Evolutionary conservation across 345 rosid genomes (phyloP).

Genomic region (Syzygium aromaticum): DNA sequence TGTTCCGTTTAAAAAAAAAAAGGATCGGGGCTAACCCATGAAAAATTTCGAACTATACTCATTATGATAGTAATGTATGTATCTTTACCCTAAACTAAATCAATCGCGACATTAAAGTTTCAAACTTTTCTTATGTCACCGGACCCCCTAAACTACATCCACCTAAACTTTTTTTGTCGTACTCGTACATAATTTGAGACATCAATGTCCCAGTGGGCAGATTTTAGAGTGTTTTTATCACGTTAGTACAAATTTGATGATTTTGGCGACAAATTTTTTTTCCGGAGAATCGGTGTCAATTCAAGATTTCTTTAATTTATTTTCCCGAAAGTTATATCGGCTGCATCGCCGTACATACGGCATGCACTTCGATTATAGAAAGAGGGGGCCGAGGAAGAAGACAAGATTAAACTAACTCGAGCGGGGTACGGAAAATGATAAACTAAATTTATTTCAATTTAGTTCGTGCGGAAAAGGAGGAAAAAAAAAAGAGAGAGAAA

Average conservation of each 20-base stretch:
- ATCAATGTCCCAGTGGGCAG: accelerated
- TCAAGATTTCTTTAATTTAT: neutral
- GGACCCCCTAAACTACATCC: too few species aligned
- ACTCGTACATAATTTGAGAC: neutral
- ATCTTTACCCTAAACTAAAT: too few species aligned
- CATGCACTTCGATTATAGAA: neutral
- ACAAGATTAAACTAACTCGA: too few species aligned
- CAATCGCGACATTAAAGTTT: too few species aligned
- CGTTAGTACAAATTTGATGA: accelerated
- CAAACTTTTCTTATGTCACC: too few species aligned
- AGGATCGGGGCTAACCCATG: accelerated
- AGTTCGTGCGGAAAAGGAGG: neutral
- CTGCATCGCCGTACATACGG: neutral
- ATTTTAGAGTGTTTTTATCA: neutral
- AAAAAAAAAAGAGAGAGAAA: neutral
- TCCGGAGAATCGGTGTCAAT: too few species aligned
- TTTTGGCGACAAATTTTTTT: neutral
- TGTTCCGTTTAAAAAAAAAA: neutral
- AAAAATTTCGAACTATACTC: neutral
- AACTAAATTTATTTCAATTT: too few species aligned
- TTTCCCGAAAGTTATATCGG: neutral
- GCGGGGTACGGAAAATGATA: too few species aligned
- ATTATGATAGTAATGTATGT: too few species aligned
- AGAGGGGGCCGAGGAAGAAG: neutral
- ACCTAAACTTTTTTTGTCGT: too few species aligned